Base-by-base conservation (phyloP, 306 rosid genomes). In the Casuarina glauca region DNA sequence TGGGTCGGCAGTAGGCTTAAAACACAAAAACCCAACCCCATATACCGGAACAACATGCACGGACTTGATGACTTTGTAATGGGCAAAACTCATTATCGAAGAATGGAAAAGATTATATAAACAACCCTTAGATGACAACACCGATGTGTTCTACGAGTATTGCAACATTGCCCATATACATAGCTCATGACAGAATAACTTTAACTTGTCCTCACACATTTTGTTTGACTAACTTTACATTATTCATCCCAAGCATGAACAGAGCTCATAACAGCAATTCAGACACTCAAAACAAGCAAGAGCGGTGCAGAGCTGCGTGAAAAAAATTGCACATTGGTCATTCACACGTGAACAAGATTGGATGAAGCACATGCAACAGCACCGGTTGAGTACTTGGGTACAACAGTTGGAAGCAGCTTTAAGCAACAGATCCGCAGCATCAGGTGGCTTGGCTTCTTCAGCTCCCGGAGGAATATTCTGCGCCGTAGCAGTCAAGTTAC, bases 301-400 rank as follows among this genome's bases (percentile, higher is more conserved):
- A 72, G 97, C 99, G 13, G 97, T 44, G 82, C 97, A 83, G 53
- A 95, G 74, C 54, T 95, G 99, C 13, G 96, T 50, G 70, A 92
- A 87, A 49, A 84, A 83, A 15, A 91, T 77, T 39, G 93, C 87
- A 67, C 90, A 87, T 67, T 78, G 90, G 83, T 91, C 88, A 76
- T 86, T 95, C 79, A 88, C 36, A 69, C 49, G 67, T 12, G 83
- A 26, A 66, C 97, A 91, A 64, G 91, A 2, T 67, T 64, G 82
- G 42, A 95, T 74, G 87, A 86, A 82, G 80, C 97, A 95, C 96
- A 95, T 79, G 85, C 99, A 84, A 74, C 97, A 91, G 52, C 80
- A 78, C 12, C 79, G 88, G 51, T 86, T 73, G 9, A 86, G 76
- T 8, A 90, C 3, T 69, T 68, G 76, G 17, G 83, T 16, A 13